phyloP scores from a whole-genome alignment of 83 land plant species.

The Isoetes engelmannii region DNA sequence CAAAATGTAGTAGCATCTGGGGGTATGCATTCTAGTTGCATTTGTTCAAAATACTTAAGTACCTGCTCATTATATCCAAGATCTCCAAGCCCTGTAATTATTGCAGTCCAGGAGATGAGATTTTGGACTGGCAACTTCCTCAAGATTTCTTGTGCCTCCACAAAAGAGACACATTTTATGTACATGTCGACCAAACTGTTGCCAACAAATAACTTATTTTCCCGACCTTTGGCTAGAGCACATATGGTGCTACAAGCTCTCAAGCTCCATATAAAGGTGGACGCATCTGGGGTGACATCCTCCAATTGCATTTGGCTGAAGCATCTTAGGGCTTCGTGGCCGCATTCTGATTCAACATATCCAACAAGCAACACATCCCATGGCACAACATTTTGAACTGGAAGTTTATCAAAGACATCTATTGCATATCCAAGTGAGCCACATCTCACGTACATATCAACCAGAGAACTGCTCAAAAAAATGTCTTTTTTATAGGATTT shows the following conservation, averaged over 20 bases:
- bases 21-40: background rate
- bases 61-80: background rate
- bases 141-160: background rate
- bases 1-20: conserved; percentile 8
- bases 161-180: background rate
- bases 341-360: conserved; percentile 1
- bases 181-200: conserved; percentile 9
- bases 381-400: too few species aligned
- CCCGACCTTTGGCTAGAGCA: background rate
- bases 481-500: background rate
- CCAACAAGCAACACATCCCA: conserved; percentile 6
- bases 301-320: background rate
- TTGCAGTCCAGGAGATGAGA: conserved; percentile 5
- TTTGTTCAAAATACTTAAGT: background rate
- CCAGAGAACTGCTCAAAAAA: background rate
- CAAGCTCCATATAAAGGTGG: background rate
- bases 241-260: background rate
- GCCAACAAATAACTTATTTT: background rate
- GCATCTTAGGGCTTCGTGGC: background rate
- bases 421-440: background rate
- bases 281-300: background rate
- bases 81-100: conserved; percentile 4
- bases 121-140: background rate
- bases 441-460: conserved; percentile 9
- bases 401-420: conserved; percentile 5